Conservation (phyloP, 257 asterid species). For the Nicotiana tomentosiformis region DNA sequence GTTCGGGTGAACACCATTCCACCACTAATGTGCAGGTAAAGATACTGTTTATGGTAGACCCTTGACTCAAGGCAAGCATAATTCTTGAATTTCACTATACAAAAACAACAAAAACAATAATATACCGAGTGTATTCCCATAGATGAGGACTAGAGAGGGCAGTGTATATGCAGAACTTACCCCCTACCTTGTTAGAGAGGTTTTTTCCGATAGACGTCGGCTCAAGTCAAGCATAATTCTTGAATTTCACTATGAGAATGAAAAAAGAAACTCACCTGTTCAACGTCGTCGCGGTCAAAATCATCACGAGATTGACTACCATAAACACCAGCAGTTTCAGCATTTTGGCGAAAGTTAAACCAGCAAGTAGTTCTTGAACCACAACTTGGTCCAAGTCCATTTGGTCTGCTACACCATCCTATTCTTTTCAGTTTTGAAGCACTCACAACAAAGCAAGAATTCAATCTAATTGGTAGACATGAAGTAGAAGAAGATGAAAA, state of each 20-base stretch:
- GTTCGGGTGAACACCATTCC: too few species aligned
- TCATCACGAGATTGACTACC: slow-evolving; percentile 90
- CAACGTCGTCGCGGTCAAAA: slow-evolving; percentile 93
- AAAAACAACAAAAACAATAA: too few species aligned
- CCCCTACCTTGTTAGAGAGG: too few species aligned
- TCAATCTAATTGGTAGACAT: slow-evolving; percentile 14
- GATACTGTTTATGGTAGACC: too few species aligned
- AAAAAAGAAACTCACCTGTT: slow-evolving; percentile 35
- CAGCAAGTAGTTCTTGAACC: slow-evolving; percentile 66
- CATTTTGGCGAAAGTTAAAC: slow-evolving; percentile 87
- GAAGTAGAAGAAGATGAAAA: slow-evolving; percentile 17
- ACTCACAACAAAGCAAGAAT: slow-evolving; percentile 32
- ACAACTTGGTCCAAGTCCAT: slow-evolving; percentile 42
- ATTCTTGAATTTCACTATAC: too few species aligned
- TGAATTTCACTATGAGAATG: too few species aligned
- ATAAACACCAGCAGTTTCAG: slow-evolving; percentile 91
- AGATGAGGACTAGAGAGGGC: rapidly evolving
- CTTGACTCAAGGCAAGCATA: too few species aligned
- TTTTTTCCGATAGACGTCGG: too few species aligned
- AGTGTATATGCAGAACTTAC: too few species aligned
- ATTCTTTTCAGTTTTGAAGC: slow-evolving; percentile 13
- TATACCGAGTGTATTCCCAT: too few species aligned
- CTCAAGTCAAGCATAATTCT: too few species aligned
- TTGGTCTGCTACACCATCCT: slow-evolving; percentile 42
- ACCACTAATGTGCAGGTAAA: too few species aligned